These are phyloP conservation scores for Pelargonium citronellum DNA, from an alignment of 441 rosid species.

Conservation along the genomic window DNA sequence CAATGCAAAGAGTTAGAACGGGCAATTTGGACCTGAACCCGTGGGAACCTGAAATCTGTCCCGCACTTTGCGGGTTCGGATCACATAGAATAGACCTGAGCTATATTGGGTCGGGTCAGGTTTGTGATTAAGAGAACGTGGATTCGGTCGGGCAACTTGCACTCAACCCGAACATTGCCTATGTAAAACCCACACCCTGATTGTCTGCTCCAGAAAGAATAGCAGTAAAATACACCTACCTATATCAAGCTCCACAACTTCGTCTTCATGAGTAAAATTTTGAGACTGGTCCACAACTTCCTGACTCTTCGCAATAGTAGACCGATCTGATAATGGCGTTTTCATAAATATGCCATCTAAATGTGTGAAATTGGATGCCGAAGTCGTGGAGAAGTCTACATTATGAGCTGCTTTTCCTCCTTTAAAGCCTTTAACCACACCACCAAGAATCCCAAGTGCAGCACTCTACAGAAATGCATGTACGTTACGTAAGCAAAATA, in stretches of 20 bases:
- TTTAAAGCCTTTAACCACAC: constrained; percentile 47
- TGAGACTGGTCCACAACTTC: constrained; percentile 27
- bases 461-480: constrained; percentile 32
- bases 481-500: constrained; percentile 10
- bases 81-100: too few species aligned
- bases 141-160: too few species aligned
- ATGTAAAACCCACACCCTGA: too few species aligned
- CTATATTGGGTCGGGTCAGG: too few species aligned
- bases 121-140: too few species aligned
- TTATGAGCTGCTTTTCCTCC: constrained; percentile 29
- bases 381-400: constrained; percentile 15
- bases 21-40: too few species aligned
- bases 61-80: too few species aligned
- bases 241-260: constrained; percentile 48
- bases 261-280: constrained; percentile 26
- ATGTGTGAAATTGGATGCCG: constrained; percentile 30
- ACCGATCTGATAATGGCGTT: constrained; percentile 27
- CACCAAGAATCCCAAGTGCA: constrained; percentile 42
- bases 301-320: constrained; percentile 19
- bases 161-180: too few species aligned
- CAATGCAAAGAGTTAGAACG: background rate
- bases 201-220: too few species aligned
- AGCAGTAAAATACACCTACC: constrained; percentile 30
- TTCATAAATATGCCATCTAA: constrained; percentile 41
- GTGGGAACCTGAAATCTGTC: too few species aligned